phyloP scores from a whole-genome alignment of 345 rosid genomes.

The Stellera chamaejasme region DNA sequence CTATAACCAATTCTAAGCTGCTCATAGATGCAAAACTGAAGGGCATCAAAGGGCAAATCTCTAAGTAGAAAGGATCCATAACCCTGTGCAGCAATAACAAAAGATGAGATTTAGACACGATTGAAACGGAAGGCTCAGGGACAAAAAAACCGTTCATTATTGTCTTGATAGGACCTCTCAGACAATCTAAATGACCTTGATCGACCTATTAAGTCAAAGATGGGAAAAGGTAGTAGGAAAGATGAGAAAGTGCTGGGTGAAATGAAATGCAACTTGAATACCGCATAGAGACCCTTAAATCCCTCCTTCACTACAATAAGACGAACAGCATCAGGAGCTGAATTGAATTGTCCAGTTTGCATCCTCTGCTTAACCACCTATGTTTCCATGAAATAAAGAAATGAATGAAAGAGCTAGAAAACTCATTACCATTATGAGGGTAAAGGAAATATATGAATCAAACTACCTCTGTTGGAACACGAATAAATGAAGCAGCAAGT shows the following conservation, averaged over 20 bases:
- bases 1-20: conserved; percentile 88
- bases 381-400: conserved; percentile 10
- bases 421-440: conserved; percentile 2
- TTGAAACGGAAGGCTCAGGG: background rate
- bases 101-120: background rate
- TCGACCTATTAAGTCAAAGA: background rate
- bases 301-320: conserved; percentile 73
- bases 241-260: conserved; percentile 3
- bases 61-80: conserved; percentile 79
- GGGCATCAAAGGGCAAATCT: conserved; percentile 96
- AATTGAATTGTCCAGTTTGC: conserved; percentile 88
- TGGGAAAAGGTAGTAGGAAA: background rate
- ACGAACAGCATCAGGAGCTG: conserved; percentile 81
- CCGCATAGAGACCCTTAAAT: conserved; percentile 84
- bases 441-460: background rate
- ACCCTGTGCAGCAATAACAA: conserved; percentile 43
- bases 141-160: too few species aligned
- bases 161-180: background rate
- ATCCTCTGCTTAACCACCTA: conserved; percentile 96
- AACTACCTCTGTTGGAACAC: conserved; percentile 91
- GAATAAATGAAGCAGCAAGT: conserved; percentile 82
- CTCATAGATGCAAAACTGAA: conserved; percentile 95
- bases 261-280: conserved; percentile 22
- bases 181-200: background rate
- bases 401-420: background rate